Evolutionary conservation across 768 basidiomycete species (phyloP).

Genomic region (Hericium erinaceus): DNA sequence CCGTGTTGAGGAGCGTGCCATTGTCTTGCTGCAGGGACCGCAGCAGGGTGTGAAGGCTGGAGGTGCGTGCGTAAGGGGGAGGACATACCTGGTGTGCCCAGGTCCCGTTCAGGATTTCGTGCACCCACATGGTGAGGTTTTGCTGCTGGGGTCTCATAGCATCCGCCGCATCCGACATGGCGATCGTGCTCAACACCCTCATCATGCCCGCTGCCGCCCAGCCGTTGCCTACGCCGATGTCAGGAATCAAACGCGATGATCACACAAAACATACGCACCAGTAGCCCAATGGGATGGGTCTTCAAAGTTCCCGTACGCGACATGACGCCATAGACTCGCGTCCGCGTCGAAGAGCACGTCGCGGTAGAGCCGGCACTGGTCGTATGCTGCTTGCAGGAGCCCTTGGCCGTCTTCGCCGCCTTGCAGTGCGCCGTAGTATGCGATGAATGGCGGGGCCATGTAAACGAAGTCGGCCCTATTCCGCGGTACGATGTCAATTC

Average conservation of each 20-base stretch:
- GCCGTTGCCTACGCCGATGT: conserved; percentile 35
- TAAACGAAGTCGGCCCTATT: conserved; percentile 49
- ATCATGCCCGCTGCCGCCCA: conserved; percentile 68
- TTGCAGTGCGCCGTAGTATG: conserved; percentile 49
- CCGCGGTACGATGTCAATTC: background rate
- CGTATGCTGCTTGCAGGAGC: conserved; percentile 41
- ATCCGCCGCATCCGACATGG: conserved; percentile 30
- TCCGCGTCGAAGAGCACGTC: conserved; percentile 34
- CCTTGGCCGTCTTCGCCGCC: conserved; percentile 24
- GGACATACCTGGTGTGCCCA: conserved; percentile 35
- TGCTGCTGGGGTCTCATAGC: conserved; percentile 30
- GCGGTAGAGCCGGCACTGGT: conserved; percentile 50
- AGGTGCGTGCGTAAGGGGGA: background rate
- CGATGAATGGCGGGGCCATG: conserved; percentile 60
- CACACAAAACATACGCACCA: conserved; percentile 22
- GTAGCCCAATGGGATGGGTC: conserved; percentile 52
- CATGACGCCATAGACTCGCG: conserved; percentile 47
- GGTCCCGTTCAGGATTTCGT: conserved; percentile 37
- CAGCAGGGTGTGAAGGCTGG: background rate
- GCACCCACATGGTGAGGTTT: conserved; percentile 41
- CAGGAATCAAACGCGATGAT: background rate
- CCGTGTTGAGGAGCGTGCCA: conserved; percentile 44
- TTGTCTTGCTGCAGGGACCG: conserved; percentile 24
- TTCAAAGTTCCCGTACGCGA: conserved; percentile 33
- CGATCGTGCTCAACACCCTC: conserved; percentile 47